Evolutionary conservation across 306 rosid species (phyloP).

Genomic region (Trifolium dubium): DNA sequence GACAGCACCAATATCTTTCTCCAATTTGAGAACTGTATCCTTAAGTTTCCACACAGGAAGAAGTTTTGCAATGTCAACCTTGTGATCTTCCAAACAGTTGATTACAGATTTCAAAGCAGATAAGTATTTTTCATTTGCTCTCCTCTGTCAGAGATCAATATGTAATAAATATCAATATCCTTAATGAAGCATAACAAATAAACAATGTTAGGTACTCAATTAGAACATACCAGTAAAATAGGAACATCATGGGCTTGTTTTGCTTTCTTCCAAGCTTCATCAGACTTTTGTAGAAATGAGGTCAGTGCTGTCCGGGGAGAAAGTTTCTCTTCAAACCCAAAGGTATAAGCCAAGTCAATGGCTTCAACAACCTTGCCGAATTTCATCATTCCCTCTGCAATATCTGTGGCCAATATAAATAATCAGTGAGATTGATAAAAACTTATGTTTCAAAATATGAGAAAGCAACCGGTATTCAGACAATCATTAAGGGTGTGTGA

Average conservation of each 20-base stretch:
- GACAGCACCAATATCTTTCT: constrained; percentile 49
- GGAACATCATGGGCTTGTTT: constrained; percentile 43
- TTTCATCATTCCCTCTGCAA: constrained; percentile 53
- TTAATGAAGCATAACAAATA: constrained; percentile 33
- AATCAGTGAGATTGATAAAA: constrained; percentile 11
- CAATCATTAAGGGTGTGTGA: constrained; percentile 12
- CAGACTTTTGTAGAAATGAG: constrained; percentile 58
- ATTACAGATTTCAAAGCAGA: constrained; percentile 60
- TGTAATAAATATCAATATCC: constrained; percentile 31
- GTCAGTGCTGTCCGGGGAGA: constrained; percentile 49
- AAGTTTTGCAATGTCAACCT: constrained; percentile 50
- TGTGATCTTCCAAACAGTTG: constrained; percentile 57
- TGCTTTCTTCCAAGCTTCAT: constrained; percentile 56
- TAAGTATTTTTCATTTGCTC: constrained; percentile 57
- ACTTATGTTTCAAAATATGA: constrained; percentile 11
- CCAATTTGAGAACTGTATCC: constrained; percentile 53
- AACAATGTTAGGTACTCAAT: constrained; percentile 26
- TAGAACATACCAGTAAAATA: constrained; percentile 51
- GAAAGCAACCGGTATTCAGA: constrained; percentile 32
- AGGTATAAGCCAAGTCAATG: constrained; percentile 58
- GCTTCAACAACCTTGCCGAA: constrained; percentile 52
- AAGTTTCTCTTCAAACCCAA: constrained; percentile 61
- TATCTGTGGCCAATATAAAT: constrained; percentile 47
- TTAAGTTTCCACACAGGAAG: constrained; percentile 62
- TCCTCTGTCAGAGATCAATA: constrained; percentile 53